These are phyloP conservation scores for Nannizzia gypsea DNA, from an alignment of 2,329 filamentous ascomycete genomes.

Conservation along the genomic window DNA sequence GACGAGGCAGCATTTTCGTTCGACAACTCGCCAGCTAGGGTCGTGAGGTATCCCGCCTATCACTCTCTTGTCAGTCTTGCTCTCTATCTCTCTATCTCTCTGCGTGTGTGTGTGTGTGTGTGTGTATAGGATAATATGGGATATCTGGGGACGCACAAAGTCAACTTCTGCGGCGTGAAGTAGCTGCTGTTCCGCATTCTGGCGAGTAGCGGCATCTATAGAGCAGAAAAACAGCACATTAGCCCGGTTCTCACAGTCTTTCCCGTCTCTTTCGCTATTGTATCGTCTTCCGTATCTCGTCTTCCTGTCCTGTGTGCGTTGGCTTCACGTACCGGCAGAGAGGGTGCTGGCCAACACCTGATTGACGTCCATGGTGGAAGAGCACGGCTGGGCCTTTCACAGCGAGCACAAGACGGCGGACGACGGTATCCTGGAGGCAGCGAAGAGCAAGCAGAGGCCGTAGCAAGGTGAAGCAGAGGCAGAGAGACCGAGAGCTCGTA, in stretches of 20 bases:
- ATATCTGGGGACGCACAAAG: constrained; percentile 56
- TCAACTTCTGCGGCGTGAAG: constrained; percentile 84
- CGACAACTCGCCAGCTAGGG: constrained; percentile 84
- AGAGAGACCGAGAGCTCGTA: background rate
- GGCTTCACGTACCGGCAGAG: constrained; percentile 79
- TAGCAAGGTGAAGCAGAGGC: background rate
- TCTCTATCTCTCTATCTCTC: too few relatives aligned
- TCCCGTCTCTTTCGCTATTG: background rate
- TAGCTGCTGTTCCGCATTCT: constrained; percentile 88
- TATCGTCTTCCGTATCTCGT: background rate
- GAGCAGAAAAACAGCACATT: background rate
- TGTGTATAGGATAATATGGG: constrained; percentile 9
- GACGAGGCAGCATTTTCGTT: constrained; percentile 73
- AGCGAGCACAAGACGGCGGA: background rate
- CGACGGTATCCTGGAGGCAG: background rate
- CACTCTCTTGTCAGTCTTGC: constrained; percentile 9
- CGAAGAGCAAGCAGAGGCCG: background rate
- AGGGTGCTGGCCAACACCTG: constrained; percentile 95
- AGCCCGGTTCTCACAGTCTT: background rate
- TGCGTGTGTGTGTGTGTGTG: too few relatives aligned
- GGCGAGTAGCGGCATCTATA: constrained; percentile 77
- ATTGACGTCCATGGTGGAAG: constrained; percentile 79
- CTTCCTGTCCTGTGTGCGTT: constrained; percentile 5
- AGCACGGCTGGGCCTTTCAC: background rate
- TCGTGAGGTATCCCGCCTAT: constrained; percentile 83